Percentiles rank a stretch among this genome's conserved stretches.
Evolutionary conservation across 192 early-diverging fungal genomes (phyloP).

Genomic region (Entomortierella parvispora): DNA sequence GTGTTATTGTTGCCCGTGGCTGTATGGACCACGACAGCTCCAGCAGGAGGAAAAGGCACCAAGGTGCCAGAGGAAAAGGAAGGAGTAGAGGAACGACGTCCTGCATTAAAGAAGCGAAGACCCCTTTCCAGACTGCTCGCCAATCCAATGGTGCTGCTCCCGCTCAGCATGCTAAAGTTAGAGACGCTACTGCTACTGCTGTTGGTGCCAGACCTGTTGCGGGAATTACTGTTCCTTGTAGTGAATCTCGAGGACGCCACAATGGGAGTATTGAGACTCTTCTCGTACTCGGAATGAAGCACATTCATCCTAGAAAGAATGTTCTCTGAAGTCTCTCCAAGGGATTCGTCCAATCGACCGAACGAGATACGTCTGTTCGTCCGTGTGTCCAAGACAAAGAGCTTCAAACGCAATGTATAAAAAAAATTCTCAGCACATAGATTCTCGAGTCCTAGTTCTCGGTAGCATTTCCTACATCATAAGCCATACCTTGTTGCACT

Average conservation of each 20-base stretch:
- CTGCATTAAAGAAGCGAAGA: constrained; percentile 16
- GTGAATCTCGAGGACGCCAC: background rate
- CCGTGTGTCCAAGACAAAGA: constrained; percentile 26
- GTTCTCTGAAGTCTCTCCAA: background rate
- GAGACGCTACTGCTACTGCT: constrained; percentile 10
- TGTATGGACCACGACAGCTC: constrained; percentile 3
- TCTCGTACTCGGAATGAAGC: background rate
- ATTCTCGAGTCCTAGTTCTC: too few relatives aligned
- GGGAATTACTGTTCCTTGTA: background rate
- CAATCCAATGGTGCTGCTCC: background rate
- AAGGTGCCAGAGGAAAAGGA: constrained; percentile 13
- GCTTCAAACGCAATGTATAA: constrained; percentile 12
- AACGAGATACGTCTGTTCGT: constrained; percentile 14
- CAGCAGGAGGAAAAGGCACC: background rate
- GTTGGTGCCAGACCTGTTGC: background rate
- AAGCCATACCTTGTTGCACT: constrained; percentile 61
- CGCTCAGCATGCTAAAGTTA: background rate
- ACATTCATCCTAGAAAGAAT: constrained; percentile 3
- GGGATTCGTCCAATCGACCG: constrained; percentile 23
- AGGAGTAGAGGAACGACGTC: constrained; percentile 36
- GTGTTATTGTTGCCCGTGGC: background rate
- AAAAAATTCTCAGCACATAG: background rate
- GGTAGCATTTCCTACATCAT: background rate
- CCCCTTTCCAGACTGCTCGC: constrained; percentile 28
- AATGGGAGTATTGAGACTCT: background rate